Base-by-base conservation (phyloP, 257 asterid species). In the Nicotiana paniculata region DNA sequence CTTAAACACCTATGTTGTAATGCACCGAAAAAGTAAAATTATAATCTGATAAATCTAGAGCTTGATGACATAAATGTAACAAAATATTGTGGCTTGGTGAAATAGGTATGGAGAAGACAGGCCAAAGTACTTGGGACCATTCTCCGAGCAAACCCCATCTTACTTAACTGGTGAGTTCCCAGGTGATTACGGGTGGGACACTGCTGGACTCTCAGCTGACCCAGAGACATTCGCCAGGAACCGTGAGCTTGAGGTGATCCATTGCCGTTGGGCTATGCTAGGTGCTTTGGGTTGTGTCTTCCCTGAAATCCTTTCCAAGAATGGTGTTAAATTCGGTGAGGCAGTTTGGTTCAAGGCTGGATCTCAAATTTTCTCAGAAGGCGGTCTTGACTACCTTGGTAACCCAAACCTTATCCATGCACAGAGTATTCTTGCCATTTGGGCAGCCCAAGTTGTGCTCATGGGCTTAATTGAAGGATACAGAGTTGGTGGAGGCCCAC, bases 111-210 rank as follows among this genome's bases (percentile, higher is more conserved):
- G 98, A 1, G 89, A 93, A 0, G 97, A 95, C 85, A 87, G 97
- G 13, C 98, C 98, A 51, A 95, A 95, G 78, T 95, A 90, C 91
- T 87, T 95, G 91, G 98, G 97, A 59, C 98, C 98, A 79, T 93
- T 93, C 88, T 93, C 97, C 0, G 97, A 93, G 86, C 97, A 91
- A 76, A 91, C 97, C 63, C 97, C 97, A 15, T 92, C 97, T 8
- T 93, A 95, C 90, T 90, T 95, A 18, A 95, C 95, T 1, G 98
- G 98, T 0, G 99, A 95, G 74, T 95, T 90, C 83, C 98, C 98
- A 10, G 98, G 98, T 9, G 97, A 95, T 82, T 95, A 95, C 28
- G 97, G 98, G 0, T 95, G 98, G 97, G 98, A 95, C 90, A 93
- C 97, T 3, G 97, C 97, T 1, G 98, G 98, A 35, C 97, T 95